A percentile compares a stretch with the other conserved stretches of the same genome.
phyloP scores from a whole-genome alignment of 495 filamentous ascomycete genomes.

The Trichoderma reesei region DNA sequence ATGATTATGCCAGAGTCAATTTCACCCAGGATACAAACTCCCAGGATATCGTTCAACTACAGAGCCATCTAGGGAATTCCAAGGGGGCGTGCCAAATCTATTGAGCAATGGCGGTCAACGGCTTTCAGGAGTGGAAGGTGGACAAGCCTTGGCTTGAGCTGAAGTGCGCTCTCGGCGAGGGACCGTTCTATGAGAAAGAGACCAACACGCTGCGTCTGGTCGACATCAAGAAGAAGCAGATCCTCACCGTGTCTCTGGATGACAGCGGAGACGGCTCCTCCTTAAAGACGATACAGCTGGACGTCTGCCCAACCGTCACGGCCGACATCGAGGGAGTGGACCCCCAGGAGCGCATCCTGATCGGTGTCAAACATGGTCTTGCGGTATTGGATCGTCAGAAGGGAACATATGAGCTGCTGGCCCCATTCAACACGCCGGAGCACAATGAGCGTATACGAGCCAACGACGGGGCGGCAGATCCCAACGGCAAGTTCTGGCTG shows the following conservation, averaged over 20 bases:
- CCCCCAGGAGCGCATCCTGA: slow-evolving; percentile 52
- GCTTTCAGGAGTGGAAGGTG: slow-evolving; percentile 34
- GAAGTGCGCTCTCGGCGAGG: slow-evolving; percentile 70
- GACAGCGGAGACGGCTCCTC: slow-evolving; percentile 53
- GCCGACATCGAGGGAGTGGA: slow-evolving; percentile 68
- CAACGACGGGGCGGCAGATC: slow-evolving; percentile 81
- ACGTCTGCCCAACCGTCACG: slow-evolving; percentile 65
- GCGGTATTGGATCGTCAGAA: slow-evolving; percentile 62
- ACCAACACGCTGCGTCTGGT: slow-evolving; percentile 74
- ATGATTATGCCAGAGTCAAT: too few relatives aligned
- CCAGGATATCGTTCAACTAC: not conserved
- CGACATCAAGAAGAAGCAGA: slow-evolving; percentile 71
- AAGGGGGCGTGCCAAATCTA: not conserved
- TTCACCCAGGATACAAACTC: too few relatives aligned
- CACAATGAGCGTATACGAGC: slow-evolving; percentile 43
- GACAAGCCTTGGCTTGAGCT: slow-evolving; percentile 65
- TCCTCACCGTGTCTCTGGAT: slow-evolving; percentile 56
- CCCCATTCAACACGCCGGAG: slow-evolving; percentile 30
- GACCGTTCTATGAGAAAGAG: slow-evolving; percentile 62
- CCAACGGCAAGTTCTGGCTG: slow-evolving; percentile 75
- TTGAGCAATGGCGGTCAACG: slow-evolving; percentile 16
- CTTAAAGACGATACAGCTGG: slow-evolving; percentile 56
- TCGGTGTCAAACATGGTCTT: slow-evolving; percentile 74
- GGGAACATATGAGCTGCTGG: slow-evolving; percentile 42
- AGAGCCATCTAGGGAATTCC: slow-evolving; percentile 9